Percentiles rank a stretch among this genome's conserved stretches.
Conservation (phyloP, 441 rosid species). For the Adansonia madagascariensis region DNA sequence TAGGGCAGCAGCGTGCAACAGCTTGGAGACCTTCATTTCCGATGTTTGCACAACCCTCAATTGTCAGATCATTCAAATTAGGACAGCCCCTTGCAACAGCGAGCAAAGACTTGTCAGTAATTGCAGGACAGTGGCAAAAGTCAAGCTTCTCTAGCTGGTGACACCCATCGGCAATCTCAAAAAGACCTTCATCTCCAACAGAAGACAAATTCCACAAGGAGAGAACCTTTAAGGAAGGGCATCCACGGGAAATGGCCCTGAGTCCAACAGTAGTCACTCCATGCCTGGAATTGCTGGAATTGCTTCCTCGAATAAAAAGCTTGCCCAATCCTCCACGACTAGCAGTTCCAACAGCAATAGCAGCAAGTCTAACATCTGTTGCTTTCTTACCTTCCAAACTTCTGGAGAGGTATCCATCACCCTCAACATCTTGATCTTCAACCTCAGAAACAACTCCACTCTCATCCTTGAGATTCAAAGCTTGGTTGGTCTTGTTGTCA, state of each 20-base stretch:
- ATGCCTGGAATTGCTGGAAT: conserved; percentile 40
- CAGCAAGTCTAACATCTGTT: conserved; percentile 82
- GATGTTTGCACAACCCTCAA: conserved; percentile 73
- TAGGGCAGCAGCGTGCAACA: conserved; percentile 58
- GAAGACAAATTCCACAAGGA: conserved; percentile 72
- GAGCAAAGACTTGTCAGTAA: conserved; percentile 69
- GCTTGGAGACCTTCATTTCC: conserved; percentile 82
- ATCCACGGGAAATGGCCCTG: conserved; percentile 66
- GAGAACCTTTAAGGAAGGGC: conserved; percentile 67
- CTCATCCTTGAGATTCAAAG: conserved; percentile 19
- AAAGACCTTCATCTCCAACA: conserved; percentile 63
- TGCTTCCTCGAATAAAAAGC: conserved; percentile 62
- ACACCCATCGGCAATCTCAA: conserved; percentile 71
- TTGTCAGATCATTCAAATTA: conserved; percentile 60
- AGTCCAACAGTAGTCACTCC: conserved; percentile 73
- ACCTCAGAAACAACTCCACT: conserved; percentile 27
- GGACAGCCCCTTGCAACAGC: conserved; percentile 74
- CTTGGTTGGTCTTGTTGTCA: conserved; percentile 25
- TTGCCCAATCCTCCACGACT: conserved; percentile 79
- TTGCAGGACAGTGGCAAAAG: conserved; percentile 58
- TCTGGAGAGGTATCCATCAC: conserved; percentile 73
- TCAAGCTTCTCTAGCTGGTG: conserved; percentile 75
- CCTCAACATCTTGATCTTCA: conserved; percentile 43
- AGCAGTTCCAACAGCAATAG: conserved; percentile 84
- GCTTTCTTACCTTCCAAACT: conserved; percentile 89